phyloP scores from a whole-genome alignment of 1,284 basidiomycete species.

The Rhodotorula sp. region DNA sequence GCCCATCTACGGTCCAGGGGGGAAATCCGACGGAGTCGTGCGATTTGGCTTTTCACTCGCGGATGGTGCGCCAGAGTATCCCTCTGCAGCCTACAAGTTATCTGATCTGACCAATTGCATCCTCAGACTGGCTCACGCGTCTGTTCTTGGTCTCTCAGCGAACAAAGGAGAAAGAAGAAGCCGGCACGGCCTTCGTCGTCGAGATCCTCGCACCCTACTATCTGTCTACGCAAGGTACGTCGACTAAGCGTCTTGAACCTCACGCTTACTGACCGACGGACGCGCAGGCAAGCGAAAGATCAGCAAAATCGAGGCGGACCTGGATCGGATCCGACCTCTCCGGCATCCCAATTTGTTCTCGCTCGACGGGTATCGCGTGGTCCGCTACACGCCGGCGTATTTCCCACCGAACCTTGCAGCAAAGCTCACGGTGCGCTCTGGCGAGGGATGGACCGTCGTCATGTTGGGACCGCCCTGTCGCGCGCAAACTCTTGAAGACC shows the following conservation, averaged over 20 bases:
- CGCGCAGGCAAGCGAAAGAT: constrained; percentile 39
- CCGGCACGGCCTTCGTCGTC: constrained; percentile 33
- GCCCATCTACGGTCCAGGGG: background rate
- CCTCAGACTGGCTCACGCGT: constrained; percentile 32
- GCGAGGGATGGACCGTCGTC: constrained; percentile 37
- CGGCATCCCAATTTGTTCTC: constrained; percentile 35
- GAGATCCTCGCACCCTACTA: constrained; percentile 42
- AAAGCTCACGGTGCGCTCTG: constrained; percentile 10
- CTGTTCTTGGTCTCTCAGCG: constrained; percentile 21
- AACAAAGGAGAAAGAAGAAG: background rate
- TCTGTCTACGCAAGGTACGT: constrained; percentile 32
- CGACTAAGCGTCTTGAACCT: rapidly evolving
- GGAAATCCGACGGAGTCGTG: constrained; percentile 13
- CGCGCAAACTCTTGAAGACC: constrained; percentile 32
- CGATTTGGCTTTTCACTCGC: constrained; percentile 18
- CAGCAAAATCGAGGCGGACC: constrained; percentile 39
- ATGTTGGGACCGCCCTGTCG: constrained; percentile 29
- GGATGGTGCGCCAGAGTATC: constrained; percentile 8
- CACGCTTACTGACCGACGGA: background rate
- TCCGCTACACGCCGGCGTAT: constrained; percentile 33
- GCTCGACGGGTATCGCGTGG: constrained; percentile 38
- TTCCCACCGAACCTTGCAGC: constrained; percentile 20
- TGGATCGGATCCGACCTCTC: constrained; percentile 27
- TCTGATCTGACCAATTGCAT: background rate
- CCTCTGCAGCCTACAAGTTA: no score